Evolutionary conservation across 2,329 filamentous ascomycete species (phyloP), one percentile per base, ranked within the genome.

Genomic region (Stagonosporopsis chrysanthemi): DNA sequence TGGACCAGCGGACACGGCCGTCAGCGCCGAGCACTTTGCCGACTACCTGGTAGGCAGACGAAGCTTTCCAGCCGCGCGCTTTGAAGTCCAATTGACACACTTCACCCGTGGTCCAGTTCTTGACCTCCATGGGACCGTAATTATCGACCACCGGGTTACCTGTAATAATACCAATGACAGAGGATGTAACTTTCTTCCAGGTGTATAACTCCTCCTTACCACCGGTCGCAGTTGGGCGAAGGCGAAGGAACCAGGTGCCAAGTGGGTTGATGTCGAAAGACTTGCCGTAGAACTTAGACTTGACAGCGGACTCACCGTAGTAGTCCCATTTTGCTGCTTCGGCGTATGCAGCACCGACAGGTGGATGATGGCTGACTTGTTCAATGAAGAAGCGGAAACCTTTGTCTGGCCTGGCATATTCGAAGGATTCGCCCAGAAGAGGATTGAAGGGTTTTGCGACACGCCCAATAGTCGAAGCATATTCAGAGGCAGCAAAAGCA

Each of bases 361-460:
- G 95, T 28, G 95, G 95, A 77, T 99, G 95, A 75, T 99, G 95
- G 79, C 92, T 96, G 69, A 99, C 94, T 81, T 99, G 95, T 77
- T 99, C 95, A 59, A 97, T 92, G 79, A 98, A 96, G 84, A 98
- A 98, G 64, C 95, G 91, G 80, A 97, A 99, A 57, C 94, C 93
- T 77, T 97, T 97, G 79, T 99, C 95, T 0, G 95, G 94, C 54
- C 95, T 84, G 33, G 90, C 93, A 71, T 99, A 98, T 75, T 99
- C 95, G 68, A 96, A 99, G 0, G 95, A 99, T 77, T 99, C 95
- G 44, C 94, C 95, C 0, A 99, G 83, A 5, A 99, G 85, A 14
- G 95, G 95, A 72, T 99, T 99, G 83, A 99, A 99, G 0, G 95
- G 95, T 75, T 99, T 99, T 17, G 95, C 95, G 15, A 99, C 93